Conservation (phyloP, 352 stramenopile species). For the Globisporangium emineosum region DNA sequence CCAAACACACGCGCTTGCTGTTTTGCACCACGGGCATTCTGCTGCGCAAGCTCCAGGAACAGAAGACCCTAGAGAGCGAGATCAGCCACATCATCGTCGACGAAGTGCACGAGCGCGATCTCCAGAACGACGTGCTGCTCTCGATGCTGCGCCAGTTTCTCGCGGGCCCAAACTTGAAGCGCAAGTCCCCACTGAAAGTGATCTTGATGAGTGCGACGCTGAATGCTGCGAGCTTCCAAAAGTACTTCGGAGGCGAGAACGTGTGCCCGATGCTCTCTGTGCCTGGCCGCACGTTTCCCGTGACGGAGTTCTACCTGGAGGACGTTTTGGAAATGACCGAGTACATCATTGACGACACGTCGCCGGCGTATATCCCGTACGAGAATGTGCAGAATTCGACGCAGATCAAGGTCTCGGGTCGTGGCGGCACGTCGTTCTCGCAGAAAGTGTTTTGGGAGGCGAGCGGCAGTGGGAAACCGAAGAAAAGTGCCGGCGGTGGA, state of each 20-base stretch:
- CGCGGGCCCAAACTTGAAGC: constrained; percentile 34
- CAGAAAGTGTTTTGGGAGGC: constrained; percentile 61
- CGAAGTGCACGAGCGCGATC: constrained; percentile 96
- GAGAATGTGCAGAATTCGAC: constrained; percentile 36
- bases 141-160: constrained; percentile 89
- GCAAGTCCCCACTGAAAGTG: constrained; percentile 84
- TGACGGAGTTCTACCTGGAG: constrained; percentile 95
- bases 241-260: constrained; percentile 90
- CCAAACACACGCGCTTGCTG: constrained; percentile 81
- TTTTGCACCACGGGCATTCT: constrained; percentile 97
- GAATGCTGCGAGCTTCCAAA: constrained; percentile 93
- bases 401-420: constrained; percentile 58
- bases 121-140: constrained; percentile 91
- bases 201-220: constrained; percentile 97
- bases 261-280: constrained; percentile 87
- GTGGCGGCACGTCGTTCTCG: constrained; percentile 56
- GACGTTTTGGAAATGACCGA: constrained; percentile 88
- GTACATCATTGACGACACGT: constrained; percentile 82
- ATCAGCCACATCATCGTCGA: constrained; percentile 98
- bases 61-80: constrained; percentile 65
- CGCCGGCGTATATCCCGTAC: constrained; percentile 39
- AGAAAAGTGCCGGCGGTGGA: constrained; percentile 15
- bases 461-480: constrained; percentile 31
- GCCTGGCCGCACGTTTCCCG: constrained; percentile 94
- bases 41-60: constrained; percentile 88